Evolutionary conservation across 345 rosid species (phyloP), one percentile per base, ranked within the genome.

Genomic region (Camelina hispida): DNA sequence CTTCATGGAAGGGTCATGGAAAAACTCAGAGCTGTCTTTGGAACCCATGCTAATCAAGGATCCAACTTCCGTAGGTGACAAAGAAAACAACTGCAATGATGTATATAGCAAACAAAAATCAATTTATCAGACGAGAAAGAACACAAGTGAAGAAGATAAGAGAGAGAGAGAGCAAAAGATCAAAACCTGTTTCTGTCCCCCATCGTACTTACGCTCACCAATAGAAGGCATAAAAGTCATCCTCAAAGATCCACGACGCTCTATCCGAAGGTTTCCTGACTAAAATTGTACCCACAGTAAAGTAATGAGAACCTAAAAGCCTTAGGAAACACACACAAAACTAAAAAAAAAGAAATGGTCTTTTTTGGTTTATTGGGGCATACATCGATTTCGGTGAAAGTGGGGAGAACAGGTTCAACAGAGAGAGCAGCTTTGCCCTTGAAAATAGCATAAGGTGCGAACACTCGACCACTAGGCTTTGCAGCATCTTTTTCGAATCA

Each of bases 401-500:
- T 86, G 9, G 97, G 99, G 6, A 85, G 86, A 71, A 85, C 66
- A 20, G 99, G 99, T 60, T 78, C 47, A 60, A 90, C 83, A 77
- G 91, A 87, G 68, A 95, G 84, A 4, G 97, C 92, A 80, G 96
- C 96, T 82, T 87, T 92, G 14, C 98, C 99, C 83, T 95, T 95
- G 87, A 77, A 92, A 35, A 92, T 52, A 55, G 89, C 68, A 77
- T 85, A 92, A 3, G 93, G 87, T 52, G 97, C 97, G 73, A 79
- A 88, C 48, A 90, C 69, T n/a, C 92, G 82, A 78, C 78, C 85
- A 48, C 71, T 68, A 58, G 70, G 75, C 25, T 60, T 82, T 43
- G 81, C 79, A 55, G 66, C 72, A 69, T 42, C 66, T 71, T 73
- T 18, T 38, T 4, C n/a, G 73, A 68, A 51, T 48, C 10, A 32